Conservation (phyloP, 768 basidiomycete genomes). For the Coprinopsis strossmayeri region DNA sequence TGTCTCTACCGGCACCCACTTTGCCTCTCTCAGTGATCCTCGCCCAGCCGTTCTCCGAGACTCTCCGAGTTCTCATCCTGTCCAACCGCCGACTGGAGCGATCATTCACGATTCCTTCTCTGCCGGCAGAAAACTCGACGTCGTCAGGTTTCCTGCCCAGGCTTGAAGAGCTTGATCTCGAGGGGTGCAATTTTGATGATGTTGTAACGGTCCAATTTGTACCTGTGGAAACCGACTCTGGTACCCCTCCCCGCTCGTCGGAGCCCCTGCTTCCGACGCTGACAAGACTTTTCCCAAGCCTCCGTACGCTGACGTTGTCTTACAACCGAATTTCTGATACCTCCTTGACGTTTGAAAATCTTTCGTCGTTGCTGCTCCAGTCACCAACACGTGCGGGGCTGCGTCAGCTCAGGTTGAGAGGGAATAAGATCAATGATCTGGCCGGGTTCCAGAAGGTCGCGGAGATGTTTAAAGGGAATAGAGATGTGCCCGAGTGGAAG, state of each 20-base stretch:
- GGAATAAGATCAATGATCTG: slow-evolving; percentile 58
- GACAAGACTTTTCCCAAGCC: slow-evolving; percentile 60
- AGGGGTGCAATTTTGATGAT: slow-evolving; percentile 67
- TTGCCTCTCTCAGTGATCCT: slow-evolving; percentile 61
- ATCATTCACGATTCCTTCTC: slow-evolving; percentile 48
- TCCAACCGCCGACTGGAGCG: slow-evolving; percentile 62
- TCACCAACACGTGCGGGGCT: slow-evolving; percentile 46
- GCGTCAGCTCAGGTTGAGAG: slow-evolving; percentile 58
- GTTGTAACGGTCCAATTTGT: slow-evolving; percentile 40
- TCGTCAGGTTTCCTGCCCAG: slow-evolving; percentile 44
- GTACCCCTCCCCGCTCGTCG: slow-evolving; percentile 35
- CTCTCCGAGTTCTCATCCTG: slow-evolving; percentile 52
- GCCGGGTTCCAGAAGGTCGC: slow-evolving; percentile 58
- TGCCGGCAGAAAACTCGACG: slow-evolving; percentile 22
- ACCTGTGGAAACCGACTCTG: slow-evolving; percentile 18
- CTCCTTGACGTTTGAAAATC: slow-evolving; percentile 39
- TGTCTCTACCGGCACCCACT: slow-evolving; percentile 58
- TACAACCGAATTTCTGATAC: slow-evolving; percentile 60
- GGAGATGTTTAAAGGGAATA: slow-evolving; percentile 58
- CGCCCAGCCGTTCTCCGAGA: slow-evolving; percentile 51
- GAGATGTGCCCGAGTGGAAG: slow-evolving; percentile 60
- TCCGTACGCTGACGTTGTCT: slow-evolving; percentile 67
- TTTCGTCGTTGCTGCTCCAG: slow-evolving; percentile 47
- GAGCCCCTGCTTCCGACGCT: slow-evolving; percentile 56
- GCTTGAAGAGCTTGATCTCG: slow-evolving; percentile 69